These are phyloP conservation scores for Leccinum angustisporum DNA, from an alignment of 1,284 basidiomycete genomes.

Conservation along the genomic window DNA sequence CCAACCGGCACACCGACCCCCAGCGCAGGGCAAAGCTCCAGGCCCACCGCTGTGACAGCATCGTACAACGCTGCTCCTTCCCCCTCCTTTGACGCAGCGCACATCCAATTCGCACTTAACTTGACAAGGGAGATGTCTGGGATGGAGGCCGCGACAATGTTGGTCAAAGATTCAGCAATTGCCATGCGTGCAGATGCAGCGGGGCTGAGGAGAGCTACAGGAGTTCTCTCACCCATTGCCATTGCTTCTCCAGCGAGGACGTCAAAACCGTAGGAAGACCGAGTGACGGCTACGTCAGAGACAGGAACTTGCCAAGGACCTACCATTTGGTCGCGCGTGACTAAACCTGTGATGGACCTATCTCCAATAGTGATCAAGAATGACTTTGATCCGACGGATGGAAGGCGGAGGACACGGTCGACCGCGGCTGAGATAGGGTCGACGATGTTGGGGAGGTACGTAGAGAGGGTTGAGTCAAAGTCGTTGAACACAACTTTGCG, in stretches of 20 bases:
- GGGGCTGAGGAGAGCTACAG: constrained; percentile 83
- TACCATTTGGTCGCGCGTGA: constrained; percentile 97
- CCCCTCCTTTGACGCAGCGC: constrained; percentile 86
- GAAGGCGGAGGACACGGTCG: constrained; percentile 85
- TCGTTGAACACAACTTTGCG: constrained; percentile 47
- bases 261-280: constrained; percentile 91
- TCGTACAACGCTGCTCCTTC: constrained; percentile 92
- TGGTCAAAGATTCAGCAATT: constrained; percentile 91
- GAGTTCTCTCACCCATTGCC: constrained; percentile 97
- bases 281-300: constrained; percentile 95
- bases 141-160: constrained; percentile 83
- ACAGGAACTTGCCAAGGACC: constrained; percentile 99
- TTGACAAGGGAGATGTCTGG: constrained; percentile 78
- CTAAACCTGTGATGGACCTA: constrained; percentile 90
- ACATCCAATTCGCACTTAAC: constrained; percentile 99
- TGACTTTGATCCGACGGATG: constrained; percentile 91
- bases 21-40: constrained; percentile 93
- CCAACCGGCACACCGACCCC: constrained; percentile 96
- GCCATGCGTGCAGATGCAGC: constrained; percentile 96
- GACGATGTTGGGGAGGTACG: constrained; percentile 56
- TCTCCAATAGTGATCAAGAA: constrained; percentile 99
- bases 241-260: constrained; percentile 89
- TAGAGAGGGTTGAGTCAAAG: constrained; percentile 75
- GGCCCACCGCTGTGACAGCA: constrained; percentile 89
- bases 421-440: constrained; percentile 63